Base-by-base conservation (phyloP, 192 early-diverging fungal species). In the Coemansia sp. region DNA sequence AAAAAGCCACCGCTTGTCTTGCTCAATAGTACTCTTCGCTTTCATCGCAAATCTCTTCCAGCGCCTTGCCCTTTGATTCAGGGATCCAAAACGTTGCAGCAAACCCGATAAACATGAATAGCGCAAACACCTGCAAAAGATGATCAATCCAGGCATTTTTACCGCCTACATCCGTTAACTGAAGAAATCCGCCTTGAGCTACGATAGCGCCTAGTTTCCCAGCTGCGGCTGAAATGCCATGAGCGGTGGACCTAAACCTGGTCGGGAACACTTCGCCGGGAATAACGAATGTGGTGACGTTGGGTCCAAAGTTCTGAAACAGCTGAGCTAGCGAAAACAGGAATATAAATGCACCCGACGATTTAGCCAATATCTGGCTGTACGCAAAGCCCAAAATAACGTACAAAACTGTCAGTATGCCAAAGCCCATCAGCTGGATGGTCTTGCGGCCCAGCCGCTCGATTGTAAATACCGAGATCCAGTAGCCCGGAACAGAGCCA, bases 251-350 rank as follows among this genome's bases (percentile, higher is more conserved):
- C 28, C 89, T 72, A 73, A 89, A 90, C 7, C 88, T 81, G 7
- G 90, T 92, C 3, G 90, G 90, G 76, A 89, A 92, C 10, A 83
- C 82, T 62, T 92, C 90, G 53, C 84, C 86, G 32, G 90, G 90
- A 45, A 91, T 84, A 39, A 92, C 84, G 50, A 92, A 92, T 0
- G 90, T 92, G 6, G 94, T 98, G 15, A 83, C 60, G 75, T 98
- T 98, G 49, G 96, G 95, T 6, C 95, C 95, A 82, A 92, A 96
- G 83, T 97, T 93, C 80, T 90, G 90, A 82, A 96, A 92, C 56
- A 92, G 69, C 58, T 88, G 84, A 2, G 85, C 84, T 8, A 81
- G 46, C 0, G 83, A 80, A 53, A 83, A 90, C 26, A 90, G 58
- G 5, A 88, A 73, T 36, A 87, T 79, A 57, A 87, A 90, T 8